These are phyloP conservation scores for Nidula niveotomentosa DNA, from an alignment of 1,284 basidiomycete species.

Conservation along the genomic window DNA sequence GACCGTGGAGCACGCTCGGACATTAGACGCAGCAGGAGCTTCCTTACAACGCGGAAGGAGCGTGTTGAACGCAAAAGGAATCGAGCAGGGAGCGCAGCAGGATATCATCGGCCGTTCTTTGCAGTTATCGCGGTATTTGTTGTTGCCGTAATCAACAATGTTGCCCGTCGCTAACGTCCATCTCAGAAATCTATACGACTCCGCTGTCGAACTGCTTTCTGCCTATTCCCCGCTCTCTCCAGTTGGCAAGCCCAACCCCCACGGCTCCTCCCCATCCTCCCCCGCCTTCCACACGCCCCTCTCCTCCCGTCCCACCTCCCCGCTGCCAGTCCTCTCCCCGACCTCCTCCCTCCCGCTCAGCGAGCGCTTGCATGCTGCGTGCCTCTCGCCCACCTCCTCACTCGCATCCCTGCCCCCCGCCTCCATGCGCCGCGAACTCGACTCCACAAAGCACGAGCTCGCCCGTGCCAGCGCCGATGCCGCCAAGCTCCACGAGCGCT, in stretches of 20 bases:
- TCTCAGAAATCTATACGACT: constrained; percentile 56
- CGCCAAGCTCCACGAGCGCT: constrained; percentile 56
- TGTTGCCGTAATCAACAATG: too few relatives aligned
- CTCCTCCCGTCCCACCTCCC: constrained; percentile 19
- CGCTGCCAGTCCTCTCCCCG: constrained; percentile 24
- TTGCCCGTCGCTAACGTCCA: constrained; percentile 50
- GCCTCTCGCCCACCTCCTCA: constrained; percentile 32
- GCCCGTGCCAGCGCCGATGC: constrained; percentile 52
- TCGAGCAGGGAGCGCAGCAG: too few relatives aligned
- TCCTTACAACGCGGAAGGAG: too few relatives aligned
- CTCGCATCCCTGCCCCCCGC: constrained; percentile 28
- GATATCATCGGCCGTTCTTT: too few relatives aligned
- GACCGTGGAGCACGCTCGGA: too few relatives aligned
- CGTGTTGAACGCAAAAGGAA: too few relatives aligned
- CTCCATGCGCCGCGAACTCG: constrained; percentile 58
- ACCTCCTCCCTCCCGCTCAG: constrained; percentile 43
- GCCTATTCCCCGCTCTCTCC: constrained; percentile 28
- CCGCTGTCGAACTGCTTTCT: constrained; percentile 58
- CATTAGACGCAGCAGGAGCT: too few relatives aligned
- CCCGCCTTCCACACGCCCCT: constrained; percentile 9
- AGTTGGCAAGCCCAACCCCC: constrained; percentile 13
- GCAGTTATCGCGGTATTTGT: too few relatives aligned
- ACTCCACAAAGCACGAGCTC: constrained; percentile 54
- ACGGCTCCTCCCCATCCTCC: constrained; percentile 10
- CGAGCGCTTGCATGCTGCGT: constrained; percentile 43